These are phyloP conservation scores for Hymenotorrendiella dingleyae DNA, from an alignment of 2,329 filamentous ascomycete genomes.

Conservation along the genomic window DNA sequence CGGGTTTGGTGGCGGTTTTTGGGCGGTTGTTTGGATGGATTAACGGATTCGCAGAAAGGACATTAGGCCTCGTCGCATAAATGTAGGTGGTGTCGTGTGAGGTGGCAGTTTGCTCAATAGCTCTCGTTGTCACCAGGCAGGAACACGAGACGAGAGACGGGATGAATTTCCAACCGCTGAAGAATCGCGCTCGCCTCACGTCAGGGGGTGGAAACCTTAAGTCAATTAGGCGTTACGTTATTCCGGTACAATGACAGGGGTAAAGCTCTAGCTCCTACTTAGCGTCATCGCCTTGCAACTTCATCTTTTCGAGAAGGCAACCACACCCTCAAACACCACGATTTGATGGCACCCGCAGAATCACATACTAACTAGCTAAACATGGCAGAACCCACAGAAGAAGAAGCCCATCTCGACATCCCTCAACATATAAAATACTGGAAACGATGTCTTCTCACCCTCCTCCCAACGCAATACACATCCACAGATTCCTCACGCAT, in stretches of 20 bases:
- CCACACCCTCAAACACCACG: too few relatives aligned
- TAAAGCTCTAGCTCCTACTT: too few relatives aligned
- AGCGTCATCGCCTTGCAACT: too few relatives aligned
- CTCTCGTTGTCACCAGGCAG: too few relatives aligned
- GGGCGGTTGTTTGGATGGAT: background rate
- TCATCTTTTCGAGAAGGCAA: too few relatives aligned
- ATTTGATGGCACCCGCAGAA: background rate
- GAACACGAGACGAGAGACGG: too few relatives aligned
- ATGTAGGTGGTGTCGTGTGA: background rate
- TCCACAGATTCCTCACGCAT: constrained; percentile 87
- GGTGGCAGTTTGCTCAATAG: too few relatives aligned
- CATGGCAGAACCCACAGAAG: constrained; percentile 20
- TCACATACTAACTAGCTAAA: background rate
- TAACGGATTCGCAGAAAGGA: too few relatives aligned
- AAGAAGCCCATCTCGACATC: constrained; percentile 43
- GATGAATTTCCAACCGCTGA: too few relatives aligned
- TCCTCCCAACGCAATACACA: constrained; percentile 78
- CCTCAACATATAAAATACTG: constrained; percentile 83
- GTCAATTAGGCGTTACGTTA: constrained; percentile 4
- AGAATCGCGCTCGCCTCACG: too few relatives aligned
- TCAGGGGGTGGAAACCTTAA: constrained; percentile 9
- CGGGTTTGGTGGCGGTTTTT: background rate
- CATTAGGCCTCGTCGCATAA: background rate
- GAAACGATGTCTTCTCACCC: constrained; percentile 76
- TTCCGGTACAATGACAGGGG: constrained; percentile 5